Percentiles rank a stretch among this genome's conserved stretches.
phyloP scores from a whole-genome alignment of 805 yeast genomes.

The Limtongozyma cylindracea region DNA sequence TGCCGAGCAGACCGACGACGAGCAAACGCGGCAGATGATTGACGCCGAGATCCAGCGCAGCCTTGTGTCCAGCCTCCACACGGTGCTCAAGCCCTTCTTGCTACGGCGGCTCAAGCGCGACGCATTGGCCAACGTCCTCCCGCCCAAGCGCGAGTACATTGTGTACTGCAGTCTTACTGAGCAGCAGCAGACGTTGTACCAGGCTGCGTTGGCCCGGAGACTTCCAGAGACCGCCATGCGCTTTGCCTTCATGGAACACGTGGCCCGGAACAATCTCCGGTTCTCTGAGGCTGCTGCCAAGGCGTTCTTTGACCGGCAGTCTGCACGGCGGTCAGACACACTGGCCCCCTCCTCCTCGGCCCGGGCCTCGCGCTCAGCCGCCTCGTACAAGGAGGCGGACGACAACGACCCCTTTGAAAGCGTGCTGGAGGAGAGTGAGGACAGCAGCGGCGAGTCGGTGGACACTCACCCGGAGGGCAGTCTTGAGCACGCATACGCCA shows the following conservation, averaged over 20 bases:
- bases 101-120: constrained; percentile 59
- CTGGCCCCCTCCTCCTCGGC: constrained; percentile 2
- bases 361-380: background rate
- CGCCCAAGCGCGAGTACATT: constrained; percentile 77
- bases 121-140: constrained; percentile 32
- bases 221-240: constrained; percentile 18
- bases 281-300: too few species aligned
- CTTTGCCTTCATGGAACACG: constrained; percentile 23
- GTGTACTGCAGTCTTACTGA: constrained; percentile 45
- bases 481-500: too few species aligned
- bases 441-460: too few species aligned
- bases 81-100: constrained; percentile 71
- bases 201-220: constrained; percentile 17
- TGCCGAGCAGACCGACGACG: constrained; percentile 7
- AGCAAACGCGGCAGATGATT: constrained; percentile 22
- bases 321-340: constrained; percentile 4
- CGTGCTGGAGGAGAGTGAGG: too few species aligned
- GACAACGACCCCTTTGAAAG: too few species aligned
- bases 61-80: constrained; percentile 55
- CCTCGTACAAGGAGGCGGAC: too few species aligned
- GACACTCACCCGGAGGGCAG: too few species aligned
- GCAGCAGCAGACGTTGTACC: constrained; percentile 39
- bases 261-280: constrained; percentile 18
- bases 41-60: constrained; percentile 24
- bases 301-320: constrained; percentile 1